Conservation (phyloP, 2,329 filamentous ascomycete species). For the Pseudocercospora fuligena region DNA sequence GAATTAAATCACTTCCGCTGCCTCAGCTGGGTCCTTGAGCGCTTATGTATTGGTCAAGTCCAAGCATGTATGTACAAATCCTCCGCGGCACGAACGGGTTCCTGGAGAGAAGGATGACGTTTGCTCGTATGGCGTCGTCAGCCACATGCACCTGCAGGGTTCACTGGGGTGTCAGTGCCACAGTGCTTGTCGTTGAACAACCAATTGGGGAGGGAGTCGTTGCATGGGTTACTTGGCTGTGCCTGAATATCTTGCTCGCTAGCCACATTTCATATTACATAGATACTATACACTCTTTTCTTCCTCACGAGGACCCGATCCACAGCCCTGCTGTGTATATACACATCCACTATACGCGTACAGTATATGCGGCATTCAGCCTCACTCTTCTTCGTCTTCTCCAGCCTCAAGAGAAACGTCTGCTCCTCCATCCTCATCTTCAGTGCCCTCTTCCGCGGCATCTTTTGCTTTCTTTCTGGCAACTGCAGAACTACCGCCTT, state of each 20-base stretch:
- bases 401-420: conserved; percentile 40
- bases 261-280: neutral
- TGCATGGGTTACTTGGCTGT: neutral
- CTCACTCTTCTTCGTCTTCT: conserved; percentile 24
- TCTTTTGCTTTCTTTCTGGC: conserved; percentile 58
- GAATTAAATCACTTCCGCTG: neutral
- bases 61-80: neutral
- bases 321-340: neutral
- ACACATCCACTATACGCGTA: neutral
- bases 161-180: neutral
- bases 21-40: neutral
- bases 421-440: conserved; percentile 73
- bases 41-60: neutral
- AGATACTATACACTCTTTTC: neutral
- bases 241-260: conserved; percentile 3
- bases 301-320: neutral
- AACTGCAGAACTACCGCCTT: conserved; percentile 44
- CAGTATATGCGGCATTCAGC: neutral
- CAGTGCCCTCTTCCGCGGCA: conserved; percentile 75
- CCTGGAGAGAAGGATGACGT: neutral
- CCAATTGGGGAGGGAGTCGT: neutral
- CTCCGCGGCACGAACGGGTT: neutral
- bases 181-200: neutral
- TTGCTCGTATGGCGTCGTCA: neutral
- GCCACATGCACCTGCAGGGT: neutral